phyloP scores from a whole-genome alignment of 352 stramenopile genomes.

The Lagenidium giganteum region DNA sequence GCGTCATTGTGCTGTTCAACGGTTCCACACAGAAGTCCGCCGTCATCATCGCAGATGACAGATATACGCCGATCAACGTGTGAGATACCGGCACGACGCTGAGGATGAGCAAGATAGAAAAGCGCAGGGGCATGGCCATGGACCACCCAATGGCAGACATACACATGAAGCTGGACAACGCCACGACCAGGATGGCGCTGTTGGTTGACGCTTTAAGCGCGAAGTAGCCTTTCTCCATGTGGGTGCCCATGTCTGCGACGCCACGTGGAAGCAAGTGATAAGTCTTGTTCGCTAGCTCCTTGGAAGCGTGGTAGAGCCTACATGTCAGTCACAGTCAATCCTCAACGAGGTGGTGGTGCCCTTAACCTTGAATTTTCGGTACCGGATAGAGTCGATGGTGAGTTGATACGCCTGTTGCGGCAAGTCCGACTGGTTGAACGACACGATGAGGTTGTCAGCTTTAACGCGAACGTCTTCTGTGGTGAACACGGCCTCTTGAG shows the following conservation, averaged over 20 bases:
- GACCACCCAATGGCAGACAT: slow-evolving; percentile 80
- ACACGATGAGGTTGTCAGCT: slow-evolving; percentile 55
- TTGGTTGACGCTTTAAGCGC: slow-evolving; percentile 79
- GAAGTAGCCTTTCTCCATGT: slow-evolving; percentile 76
- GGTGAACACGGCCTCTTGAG: slow-evolving; percentile 21
- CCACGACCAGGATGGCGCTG: slow-evolving; percentile 60
- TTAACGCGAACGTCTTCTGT: slow-evolving; percentile 34
- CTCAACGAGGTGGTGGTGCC: no score
- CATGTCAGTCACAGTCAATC: neutral
- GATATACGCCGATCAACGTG: slow-evolving; percentile 74
- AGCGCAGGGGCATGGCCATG: slow-evolving; percentile 61
- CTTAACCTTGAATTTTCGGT: neutral
- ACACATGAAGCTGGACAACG: slow-evolving; percentile 69
- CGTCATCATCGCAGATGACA: slow-evolving; percentile 77
- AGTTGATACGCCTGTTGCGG: slow-evolving; percentile 55
- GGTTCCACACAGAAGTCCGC: slow-evolving; percentile 75
- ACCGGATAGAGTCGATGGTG: slow-evolving; percentile 54
- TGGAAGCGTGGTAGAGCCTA: slow-evolving; percentile 48
- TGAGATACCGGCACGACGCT: slow-evolving; percentile 76
- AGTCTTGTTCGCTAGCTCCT: slow-evolving; percentile 49
- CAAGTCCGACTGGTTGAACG: slow-evolving; percentile 70
- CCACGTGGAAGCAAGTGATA: slow-evolving; percentile 42
- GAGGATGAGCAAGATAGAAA: slow-evolving; percentile 74
- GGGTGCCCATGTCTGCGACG: slow-evolving; percentile 38
- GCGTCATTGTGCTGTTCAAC: slow-evolving; percentile 49